Evolutionary conservation across 768 basidiomycete species (phyloP).

Genomic region (Lactarius psammicola): DNA sequence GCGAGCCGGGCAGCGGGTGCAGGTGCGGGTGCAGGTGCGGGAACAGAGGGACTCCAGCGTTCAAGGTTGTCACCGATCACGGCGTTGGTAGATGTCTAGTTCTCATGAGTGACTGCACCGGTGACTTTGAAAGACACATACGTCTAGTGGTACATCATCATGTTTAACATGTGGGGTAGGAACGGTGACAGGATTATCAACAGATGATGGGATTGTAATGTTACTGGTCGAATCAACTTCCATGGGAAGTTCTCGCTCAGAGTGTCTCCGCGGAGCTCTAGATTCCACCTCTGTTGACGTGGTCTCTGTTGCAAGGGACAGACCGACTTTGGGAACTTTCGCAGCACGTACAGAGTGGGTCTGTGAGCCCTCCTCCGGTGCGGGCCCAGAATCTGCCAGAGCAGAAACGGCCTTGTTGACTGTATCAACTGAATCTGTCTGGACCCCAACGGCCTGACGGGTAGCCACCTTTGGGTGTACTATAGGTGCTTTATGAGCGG

Average conservation of each 20-base stretch:
- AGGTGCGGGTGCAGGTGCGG: constrained; percentile 11
- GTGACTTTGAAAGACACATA: constrained; percentile 11
- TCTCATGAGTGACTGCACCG: constrained; percentile 1
- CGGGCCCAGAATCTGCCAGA: constrained; percentile 1
- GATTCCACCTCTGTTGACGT: constrained; percentile 9
- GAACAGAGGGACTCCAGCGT: constrained; percentile 25
- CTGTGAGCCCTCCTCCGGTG: neutral
- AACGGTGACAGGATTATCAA: neutral
- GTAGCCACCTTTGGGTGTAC: constrained; percentile 2
- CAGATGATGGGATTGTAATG: constrained; percentile 36
- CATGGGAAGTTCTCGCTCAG: constrained; percentile 52
- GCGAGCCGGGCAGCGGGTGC: constrained; percentile 2
- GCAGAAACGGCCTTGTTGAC: constrained; percentile 19
- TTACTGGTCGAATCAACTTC: constrained; percentile 53
- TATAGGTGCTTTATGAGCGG: constrained; percentile 8
- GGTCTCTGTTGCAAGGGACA: constrained; percentile 1
- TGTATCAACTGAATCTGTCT: constrained; percentile 37
- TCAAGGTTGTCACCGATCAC: neutral
- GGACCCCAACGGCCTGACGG: constrained; percentile 46
- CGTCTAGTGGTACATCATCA: constrained; percentile 6
- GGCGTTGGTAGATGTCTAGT: neutral
- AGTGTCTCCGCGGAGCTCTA: neutral
- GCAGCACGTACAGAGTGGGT: neutral
- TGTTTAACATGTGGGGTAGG: constrained; percentile 21
- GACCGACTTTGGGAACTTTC: neutral